Conservation (phyloP, 2,329 filamentous ascomycete genomes). For the Stemphylium vesicarium region DNA sequence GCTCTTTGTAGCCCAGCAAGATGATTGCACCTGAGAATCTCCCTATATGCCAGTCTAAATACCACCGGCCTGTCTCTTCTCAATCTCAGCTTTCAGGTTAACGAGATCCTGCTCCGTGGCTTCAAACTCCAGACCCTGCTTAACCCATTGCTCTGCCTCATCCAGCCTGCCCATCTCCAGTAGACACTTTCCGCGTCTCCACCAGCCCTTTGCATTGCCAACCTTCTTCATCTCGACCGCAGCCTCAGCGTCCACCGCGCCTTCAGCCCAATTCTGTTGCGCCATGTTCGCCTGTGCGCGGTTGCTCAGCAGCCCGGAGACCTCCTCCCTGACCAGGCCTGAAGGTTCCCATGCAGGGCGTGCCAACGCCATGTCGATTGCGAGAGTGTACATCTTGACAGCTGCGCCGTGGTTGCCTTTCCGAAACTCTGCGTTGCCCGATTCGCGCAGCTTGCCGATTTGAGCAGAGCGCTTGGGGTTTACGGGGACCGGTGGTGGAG, state of each 20-base stretch:
- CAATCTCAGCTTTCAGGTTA: constrained; percentile 52
- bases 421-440: constrained; percentile 81
- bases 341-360: constrained; percentile 89
- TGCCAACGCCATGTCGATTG: constrained; percentile 83
- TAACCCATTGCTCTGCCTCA: constrained; percentile 82
- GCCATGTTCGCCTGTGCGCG: constrained; percentile 90
- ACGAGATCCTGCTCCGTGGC: constrained; percentile 58
- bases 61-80: constrained; percentile 49
- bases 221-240: constrained; percentile 86
- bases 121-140: constrained; percentile 80
- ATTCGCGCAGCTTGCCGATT: constrained; percentile 89
- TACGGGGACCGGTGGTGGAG: constrained; percentile 86
- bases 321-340: constrained; percentile 82
- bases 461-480: constrained; percentile 90
- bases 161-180: constrained; percentile 87
- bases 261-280: constrained; percentile 81
- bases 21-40: neutral
- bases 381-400: constrained; percentile 80
- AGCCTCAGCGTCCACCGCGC: constrained; percentile 82
- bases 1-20: neutral
- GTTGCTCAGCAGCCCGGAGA: constrained; percentile 80
- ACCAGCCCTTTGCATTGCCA: constrained; percentile 95
- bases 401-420: constrained; percentile 78
- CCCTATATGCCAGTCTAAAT: neutral
- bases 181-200: constrained; percentile 82